phyloP scores from a whole-genome alignment of 2,329 filamentous ascomycete genomes.

The Stromatinia cepivora region DNA sequence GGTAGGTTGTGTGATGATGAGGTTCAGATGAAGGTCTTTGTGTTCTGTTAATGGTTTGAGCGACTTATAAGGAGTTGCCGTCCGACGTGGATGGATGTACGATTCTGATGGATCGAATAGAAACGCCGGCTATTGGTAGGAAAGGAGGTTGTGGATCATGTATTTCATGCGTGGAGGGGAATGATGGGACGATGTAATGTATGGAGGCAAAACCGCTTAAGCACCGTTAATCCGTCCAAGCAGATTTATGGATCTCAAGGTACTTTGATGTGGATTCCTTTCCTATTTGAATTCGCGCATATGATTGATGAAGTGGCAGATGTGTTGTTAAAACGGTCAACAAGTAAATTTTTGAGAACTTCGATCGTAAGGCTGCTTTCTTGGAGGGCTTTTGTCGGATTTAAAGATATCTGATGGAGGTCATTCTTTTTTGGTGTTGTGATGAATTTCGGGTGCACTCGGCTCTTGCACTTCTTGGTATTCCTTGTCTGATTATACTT shows the following conservation, averaged over 20 bases:
- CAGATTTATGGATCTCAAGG: background rate
- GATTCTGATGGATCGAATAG: background rate
- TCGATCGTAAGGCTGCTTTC: background rate
- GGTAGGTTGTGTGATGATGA: background rate
- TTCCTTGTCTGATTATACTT: conserved; percentile 4
- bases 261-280: background rate
- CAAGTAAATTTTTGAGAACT: background rate
- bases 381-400: background rate
- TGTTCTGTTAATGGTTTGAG: background rate
- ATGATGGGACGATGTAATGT: conserved; percentile 4
- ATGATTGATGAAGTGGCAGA: conserved; percentile 16
- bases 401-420: background rate
- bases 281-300: background rate
- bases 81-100: background rate
- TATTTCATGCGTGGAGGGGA: conserved; percentile 1
- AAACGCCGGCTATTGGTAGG: background rate
- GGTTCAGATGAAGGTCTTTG: background rate
- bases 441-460: conserved; percentile 14
- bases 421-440: background rate
- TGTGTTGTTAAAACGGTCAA: background rate
- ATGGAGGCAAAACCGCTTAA: conserved; percentile 2
- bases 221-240: conserved; percentile 4
- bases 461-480: conserved; percentile 8
- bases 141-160: conserved; percentile 5
- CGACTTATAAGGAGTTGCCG: background rate